phyloP scores from a whole-genome alignment of 371 early-diverging fungal species.

The Mucor piriformis region DNA sequence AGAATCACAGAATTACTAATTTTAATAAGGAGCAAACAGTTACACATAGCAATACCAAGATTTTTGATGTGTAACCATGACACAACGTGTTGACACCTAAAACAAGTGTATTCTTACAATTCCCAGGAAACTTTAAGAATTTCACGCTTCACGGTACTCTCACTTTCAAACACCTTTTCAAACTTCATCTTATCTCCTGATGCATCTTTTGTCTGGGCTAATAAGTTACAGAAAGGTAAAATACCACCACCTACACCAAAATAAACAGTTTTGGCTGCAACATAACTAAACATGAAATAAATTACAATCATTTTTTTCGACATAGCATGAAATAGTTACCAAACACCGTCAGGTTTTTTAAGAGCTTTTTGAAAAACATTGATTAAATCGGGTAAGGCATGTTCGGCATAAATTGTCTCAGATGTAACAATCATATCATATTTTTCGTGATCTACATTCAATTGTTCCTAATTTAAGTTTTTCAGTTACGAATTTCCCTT shows the following conservation, averaged over 20 bases:
- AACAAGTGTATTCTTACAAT: conserved; percentile 9
- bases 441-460: conserved; percentile 46
- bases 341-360: conserved; percentile 66
- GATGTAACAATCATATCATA: conserved; percentile 91
- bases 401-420: conserved; percentile 89
- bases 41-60: background rate
- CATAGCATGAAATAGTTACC: too few relatives aligned
- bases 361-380: conserved; percentile 67
- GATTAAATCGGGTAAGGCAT: conserved; percentile 64
- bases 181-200: conserved; percentile 59
- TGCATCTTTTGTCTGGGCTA: conserved; percentile 44
- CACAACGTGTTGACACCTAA: conserved; percentile 14
- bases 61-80: background rate
- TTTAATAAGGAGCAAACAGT: background rate
- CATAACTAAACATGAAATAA: conserved; percentile 55
- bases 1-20: too few relatives aligned
- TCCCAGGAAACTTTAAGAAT: conserved; percentile 74
- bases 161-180: conserved; percentile 63
- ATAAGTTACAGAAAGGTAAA: conserved; percentile 66
- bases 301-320: too few relatives aligned
- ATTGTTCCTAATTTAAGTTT: conserved; percentile 22
- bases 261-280: conserved; percentile 93
- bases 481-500: background rate
- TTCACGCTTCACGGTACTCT: conserved; percentile 78
- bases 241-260: conserved; percentile 89